Percentiles rank a stretch among this genome's conserved stretches.
Conservation (phyloP, 169 alveolate species). For the Theileria sp. region DNA sequence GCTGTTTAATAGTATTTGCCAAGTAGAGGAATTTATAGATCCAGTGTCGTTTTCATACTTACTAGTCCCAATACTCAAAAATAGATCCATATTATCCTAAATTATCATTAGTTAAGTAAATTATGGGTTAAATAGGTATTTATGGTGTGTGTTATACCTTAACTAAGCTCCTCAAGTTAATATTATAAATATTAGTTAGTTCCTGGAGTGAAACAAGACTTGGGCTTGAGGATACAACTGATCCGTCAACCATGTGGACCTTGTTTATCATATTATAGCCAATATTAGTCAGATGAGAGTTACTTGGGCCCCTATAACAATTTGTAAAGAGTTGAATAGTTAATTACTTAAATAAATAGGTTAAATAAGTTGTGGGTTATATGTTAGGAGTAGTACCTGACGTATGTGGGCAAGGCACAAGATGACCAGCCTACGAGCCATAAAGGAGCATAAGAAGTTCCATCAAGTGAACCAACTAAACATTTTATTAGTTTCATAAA, state of each 20-base stretch:
- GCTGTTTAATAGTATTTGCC: slow-evolving; percentile 52
- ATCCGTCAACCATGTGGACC: slow-evolving; percentile 80
- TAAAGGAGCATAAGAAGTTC: slow-evolving; percentile 76
- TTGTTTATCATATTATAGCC: slow-evolving; percentile 70
- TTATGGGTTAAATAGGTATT: background rate
- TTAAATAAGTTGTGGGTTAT: background rate
- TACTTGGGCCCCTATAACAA: slow-evolving; percentile 69
- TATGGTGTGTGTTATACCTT: slow-evolving; percentile 18
- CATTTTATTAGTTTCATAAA: background rate
- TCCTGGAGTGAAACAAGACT: slow-evolving; percentile 79
- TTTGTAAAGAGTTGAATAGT: background rate
- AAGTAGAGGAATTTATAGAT: slow-evolving; percentile 21
- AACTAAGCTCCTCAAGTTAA: slow-evolving; percentile 33
- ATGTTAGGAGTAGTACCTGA: slow-evolving; percentile 46
- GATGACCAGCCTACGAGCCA: slow-evolving; percentile 85
- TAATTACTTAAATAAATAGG: too few relatives aligned
- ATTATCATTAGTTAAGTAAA: background rate
- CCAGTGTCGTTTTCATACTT: slow-evolving; percentile 12
- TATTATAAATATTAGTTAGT: slow-evolving; percentile 38
- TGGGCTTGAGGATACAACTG: slow-evolving; percentile 73
- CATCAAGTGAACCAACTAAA: slow-evolving; percentile 64
- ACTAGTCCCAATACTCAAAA: slow-evolving; percentile 48
- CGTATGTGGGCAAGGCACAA: slow-evolving; percentile 77
- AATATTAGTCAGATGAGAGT: slow-evolving; percentile 54
- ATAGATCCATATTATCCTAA: slow-evolving; percentile 54